Percentiles rank a stretch among this genome's conserved stretches.
These are phyloP conservation scores for Apodospora peruviana DNA, from an alignment of 495 filamentous ascomycete genomes.

Conservation along the genomic window DNA sequence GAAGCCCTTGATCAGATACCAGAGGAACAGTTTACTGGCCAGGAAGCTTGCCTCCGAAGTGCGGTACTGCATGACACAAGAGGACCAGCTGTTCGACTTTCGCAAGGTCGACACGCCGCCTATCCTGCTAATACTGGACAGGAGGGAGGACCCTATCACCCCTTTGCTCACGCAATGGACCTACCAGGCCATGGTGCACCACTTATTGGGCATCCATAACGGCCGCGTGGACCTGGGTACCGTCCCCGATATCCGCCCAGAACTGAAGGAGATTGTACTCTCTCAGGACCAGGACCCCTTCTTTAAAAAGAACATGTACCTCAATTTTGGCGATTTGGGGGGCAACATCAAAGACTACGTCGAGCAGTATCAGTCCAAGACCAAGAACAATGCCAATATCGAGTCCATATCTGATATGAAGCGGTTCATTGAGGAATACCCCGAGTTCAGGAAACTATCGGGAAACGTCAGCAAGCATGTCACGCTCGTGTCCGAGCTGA, in stretches of 20 bases:
- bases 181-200: slow-evolving; percentile 98
- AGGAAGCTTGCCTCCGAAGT: slow-evolving; percentile 92
- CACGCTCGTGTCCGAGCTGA: slow-evolving; percentile 88
- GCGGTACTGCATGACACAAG: slow-evolving; percentile 86
- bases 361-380: slow-evolving; percentile 93
- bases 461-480: slow-evolving; percentile 99
- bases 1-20: slow-evolving; percentile 89
- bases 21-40: slow-evolving; percentile 83
- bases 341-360: slow-evolving; percentile 99
- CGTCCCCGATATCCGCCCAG: slow-evolving; percentile 82
- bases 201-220: slow-evolving; percentile 87
- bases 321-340: slow-evolving; percentile 95
- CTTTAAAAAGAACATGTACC: slow-evolving; percentile 99
- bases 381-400: slow-evolving; percentile 86
- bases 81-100: slow-evolving; percentile 97
- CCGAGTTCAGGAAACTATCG: slow-evolving; percentile 92
- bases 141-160: slow-evolving; percentile 94
- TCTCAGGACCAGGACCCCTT: slow-evolving; percentile 98
- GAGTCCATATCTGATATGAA: slow-evolving; percentile 99
- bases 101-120: slow-evolving; percentile 91
- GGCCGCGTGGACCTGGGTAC: slow-evolving; percentile 82
- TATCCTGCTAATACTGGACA: slow-evolving; percentile 83
- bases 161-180: slow-evolving; percentile 96
- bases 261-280: slow-evolving; percentile 90
- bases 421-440: slow-evolving; percentile 97